Conservation (phyloP, 2,329 filamentous ascomycete genomes). For the Sordariomycetes sp. region DNA sequence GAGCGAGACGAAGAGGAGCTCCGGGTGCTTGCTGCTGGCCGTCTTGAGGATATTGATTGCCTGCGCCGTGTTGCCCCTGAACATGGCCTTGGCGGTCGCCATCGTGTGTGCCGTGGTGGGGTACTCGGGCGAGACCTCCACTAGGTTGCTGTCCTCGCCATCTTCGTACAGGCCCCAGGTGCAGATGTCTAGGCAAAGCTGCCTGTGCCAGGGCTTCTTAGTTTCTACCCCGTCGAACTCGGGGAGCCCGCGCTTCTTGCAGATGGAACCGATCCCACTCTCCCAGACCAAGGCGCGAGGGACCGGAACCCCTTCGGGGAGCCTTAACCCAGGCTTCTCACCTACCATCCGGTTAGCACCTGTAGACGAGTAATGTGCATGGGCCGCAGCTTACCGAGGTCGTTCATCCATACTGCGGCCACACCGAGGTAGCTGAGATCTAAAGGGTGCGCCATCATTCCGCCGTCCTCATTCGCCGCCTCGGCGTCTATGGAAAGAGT, state of each 20-base stretch:
- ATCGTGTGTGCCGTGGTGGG: constrained; percentile 52
- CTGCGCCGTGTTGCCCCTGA: constrained; percentile 54
- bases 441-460: constrained; percentile 55
- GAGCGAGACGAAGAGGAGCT: constrained; percentile 55
- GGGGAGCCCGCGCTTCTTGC: constrained; percentile 46
- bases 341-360: constrained; percentile 18
- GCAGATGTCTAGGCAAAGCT: constrained; percentile 63
- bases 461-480: constrained; percentile 47
- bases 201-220: constrained; percentile 54
- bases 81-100: constrained; percentile 63
- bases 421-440: constrained; percentile 70
- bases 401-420: constrained; percentile 56
- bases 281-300: constrained; percentile 44
- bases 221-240: constrained; percentile 51
- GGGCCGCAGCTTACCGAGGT: constrained; percentile 36
- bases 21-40: constrained; percentile 47
- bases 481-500: constrained; percentile 36
- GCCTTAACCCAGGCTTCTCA: constrained; percentile 29
- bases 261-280: constrained; percentile 48
- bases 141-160: constrained; percentile 29
- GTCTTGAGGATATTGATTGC: constrained; percentile 58
- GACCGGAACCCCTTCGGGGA: constrained; percentile 27
- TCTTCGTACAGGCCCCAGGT: constrained; percentile 44
- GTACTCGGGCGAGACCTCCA: constrained; percentile 27
- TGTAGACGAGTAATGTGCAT: neutral